Evolutionary conservation across 2,329 filamentous ascomycete genomes (phyloP).

Genomic region (Neodidymelliopsis sp.): DNA sequence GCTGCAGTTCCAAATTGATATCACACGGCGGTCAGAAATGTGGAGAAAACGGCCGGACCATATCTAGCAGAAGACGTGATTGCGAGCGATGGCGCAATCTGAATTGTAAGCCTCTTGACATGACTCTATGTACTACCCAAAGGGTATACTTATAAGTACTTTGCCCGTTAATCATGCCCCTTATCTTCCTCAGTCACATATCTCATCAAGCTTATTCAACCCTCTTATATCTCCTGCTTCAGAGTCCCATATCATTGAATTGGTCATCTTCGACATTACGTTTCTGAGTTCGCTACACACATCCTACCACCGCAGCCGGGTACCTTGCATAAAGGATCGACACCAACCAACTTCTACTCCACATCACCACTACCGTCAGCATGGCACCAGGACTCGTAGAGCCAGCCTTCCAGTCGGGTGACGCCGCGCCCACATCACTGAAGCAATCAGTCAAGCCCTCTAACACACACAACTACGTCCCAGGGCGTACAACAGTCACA

Average conservation of each 20-base stretch:
- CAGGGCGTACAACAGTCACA: slow-evolving; percentile 57
- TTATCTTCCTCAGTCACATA: neutral
- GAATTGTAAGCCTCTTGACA: slow-evolving; percentile 20
- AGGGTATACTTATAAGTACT: slow-evolving; percentile 23
- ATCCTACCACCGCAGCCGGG: slow-evolving; percentile 4
- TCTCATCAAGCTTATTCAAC: slow-evolving; percentile 3
- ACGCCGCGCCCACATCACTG: slow-evolving; percentile 12
- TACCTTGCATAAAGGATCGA: slow-evolving; percentile 7
- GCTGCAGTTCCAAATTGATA: slow-evolving; percentile 9
- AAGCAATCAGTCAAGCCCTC: slow-evolving; percentile 28
- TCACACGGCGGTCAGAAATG: slow-evolving; percentile 13
- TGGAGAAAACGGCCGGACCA: slow-evolving; percentile 16
- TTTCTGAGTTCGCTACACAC: neutral
- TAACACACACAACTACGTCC: slow-evolving; percentile 52
- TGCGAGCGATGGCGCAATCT: slow-evolving; percentile 49
- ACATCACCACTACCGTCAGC: slow-evolving; percentile 9
- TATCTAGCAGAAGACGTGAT: slow-evolving; percentile 24
- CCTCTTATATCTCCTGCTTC: neutral
- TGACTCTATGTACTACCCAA: slow-evolving; percentile 9
- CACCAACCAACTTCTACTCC: neutral
- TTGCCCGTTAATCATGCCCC: neutral
- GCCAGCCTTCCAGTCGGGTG: slow-evolving; percentile 26
- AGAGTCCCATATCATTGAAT: too few relatives aligned
- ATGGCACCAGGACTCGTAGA: slow-evolving; percentile 49
- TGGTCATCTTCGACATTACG: too few relatives aligned